phyloP scores from a whole-genome alignment of 345 rosid species.

The Linum usitatissimum region DNA sequence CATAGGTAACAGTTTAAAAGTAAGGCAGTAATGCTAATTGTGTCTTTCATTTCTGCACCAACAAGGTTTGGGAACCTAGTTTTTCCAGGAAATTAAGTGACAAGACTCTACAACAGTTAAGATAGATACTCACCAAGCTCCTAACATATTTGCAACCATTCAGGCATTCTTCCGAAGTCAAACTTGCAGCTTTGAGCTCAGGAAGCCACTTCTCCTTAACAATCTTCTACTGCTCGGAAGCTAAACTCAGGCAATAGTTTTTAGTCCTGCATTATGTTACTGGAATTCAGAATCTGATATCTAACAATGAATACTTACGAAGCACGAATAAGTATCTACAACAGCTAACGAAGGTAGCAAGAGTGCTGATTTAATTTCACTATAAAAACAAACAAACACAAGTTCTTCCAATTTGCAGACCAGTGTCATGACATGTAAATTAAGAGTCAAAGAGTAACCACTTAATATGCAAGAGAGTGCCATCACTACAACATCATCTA shows the following conservation, averaged over 20 bases:
- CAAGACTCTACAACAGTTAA: background rate
- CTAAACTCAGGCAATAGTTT: slow-evolving; percentile 61
- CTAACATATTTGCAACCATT: slow-evolving; percentile 70
- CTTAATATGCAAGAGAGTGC: background rate
- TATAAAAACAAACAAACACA: too few species aligned
- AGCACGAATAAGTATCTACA: too few species aligned
- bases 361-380: too few species aligned
- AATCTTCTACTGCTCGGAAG: slow-evolving; percentile 71
- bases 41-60: background rate
- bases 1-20: background rate
- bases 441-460: background rate
- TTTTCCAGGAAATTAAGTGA: background rate
- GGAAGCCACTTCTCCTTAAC: slow-evolving; percentile 79
- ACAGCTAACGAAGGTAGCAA: too few species aligned
- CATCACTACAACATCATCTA: background rate
- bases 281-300: background rate
- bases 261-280: slow-evolving; percentile 47
- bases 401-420: too few species aligned
- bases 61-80: background rate
- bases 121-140: slow-evolving; percentile 59
- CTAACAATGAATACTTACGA: background rate
- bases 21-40: background rate
- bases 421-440: too few species aligned
- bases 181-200: slow-evolving; percentile 57
- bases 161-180: slow-evolving; percentile 59